Conservation (phyloP, 768 basidiomycete genomes). For the Boletus speciosus region DNA sequence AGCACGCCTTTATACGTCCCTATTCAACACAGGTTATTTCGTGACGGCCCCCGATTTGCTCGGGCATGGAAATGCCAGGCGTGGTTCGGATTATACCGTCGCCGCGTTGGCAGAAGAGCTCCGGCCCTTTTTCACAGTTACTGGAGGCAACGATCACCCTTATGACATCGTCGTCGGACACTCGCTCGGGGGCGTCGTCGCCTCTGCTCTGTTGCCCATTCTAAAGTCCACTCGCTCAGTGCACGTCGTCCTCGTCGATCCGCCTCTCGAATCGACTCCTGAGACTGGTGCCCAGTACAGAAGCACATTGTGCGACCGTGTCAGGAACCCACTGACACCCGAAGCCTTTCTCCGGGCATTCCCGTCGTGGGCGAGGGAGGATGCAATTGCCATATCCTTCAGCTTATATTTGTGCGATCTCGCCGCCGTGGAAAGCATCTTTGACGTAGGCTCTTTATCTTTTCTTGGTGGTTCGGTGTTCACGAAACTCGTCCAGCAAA, state of each 20-base stretch:
- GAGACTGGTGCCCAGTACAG: neutral
- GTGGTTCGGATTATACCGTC: conserved; percentile 9
- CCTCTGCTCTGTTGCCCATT: conserved; percentile 10
- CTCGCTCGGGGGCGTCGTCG: conserved; percentile 20
- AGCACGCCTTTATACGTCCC: neutral
- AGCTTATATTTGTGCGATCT: neutral
- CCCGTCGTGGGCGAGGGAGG: neutral
- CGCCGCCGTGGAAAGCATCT: too few species aligned
- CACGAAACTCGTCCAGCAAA: conserved; percentile 12
- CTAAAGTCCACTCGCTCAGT: conserved; percentile 1
- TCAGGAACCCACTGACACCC: neutral
- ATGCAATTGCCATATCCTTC: neutral
- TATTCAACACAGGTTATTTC: conserved; percentile 17
- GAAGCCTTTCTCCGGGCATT: neutral
- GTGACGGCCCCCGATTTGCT: conserved; percentile 22
- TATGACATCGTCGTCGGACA: conserved; percentile 10
- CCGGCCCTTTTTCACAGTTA: neutral
- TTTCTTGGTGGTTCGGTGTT: too few species aligned
- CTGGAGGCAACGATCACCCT: neutral
- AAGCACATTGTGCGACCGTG: fast-evolving
- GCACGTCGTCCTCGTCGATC: conserved; percentile 19
- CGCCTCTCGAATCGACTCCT: conserved; percentile 1
- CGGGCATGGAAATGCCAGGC: conserved; percentile 12
- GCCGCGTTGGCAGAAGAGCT: conserved; percentile 11
- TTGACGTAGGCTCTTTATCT: too few species aligned